Conservation (phyloP, 2,329 filamentous ascomycete species). For the Beauveria sp. region DNA sequence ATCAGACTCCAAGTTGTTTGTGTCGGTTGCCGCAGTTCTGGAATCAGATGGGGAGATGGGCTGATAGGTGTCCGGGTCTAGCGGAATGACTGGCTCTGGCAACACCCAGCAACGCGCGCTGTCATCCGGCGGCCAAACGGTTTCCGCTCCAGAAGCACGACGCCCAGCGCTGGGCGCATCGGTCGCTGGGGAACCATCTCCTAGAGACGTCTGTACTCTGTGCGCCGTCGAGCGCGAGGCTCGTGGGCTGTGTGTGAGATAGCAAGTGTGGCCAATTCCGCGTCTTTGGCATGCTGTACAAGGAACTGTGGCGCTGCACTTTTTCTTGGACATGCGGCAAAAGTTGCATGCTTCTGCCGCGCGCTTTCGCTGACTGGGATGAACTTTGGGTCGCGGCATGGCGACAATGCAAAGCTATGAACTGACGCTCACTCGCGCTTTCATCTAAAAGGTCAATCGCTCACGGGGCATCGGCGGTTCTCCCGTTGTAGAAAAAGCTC, state of each 20-base stretch:
- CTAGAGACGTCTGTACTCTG: background rate
- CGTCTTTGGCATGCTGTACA: slow-evolving; percentile 39
- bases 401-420: background rate
- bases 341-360: slow-evolving; percentile 40
- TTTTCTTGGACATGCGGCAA: slow-evolving; percentile 43
- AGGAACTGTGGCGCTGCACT: slow-evolving; percentile 40
- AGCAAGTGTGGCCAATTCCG: slow-evolving; percentile 23
- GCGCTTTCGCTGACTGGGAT: slow-evolving; percentile 39
- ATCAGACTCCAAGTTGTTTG: background rate
- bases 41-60: slow-evolving; percentile 13
- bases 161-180: background rate
- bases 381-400: slow-evolving; percentile 47
- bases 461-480: background rate
- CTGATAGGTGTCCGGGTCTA: background rate
- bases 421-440: background rate
- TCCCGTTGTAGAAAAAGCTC: background rate
- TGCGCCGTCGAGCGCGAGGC: background rate
- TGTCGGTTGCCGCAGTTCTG: slow-evolving; percentile 3
- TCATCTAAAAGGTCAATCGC: background rate
- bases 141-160: background rate
- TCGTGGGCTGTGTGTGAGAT: slow-evolving; percentile 5
- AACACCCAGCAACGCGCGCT: background rate
- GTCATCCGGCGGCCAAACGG: background rate
- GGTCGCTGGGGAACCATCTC: background rate
- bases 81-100: background rate